A percentile compares a stretch with the other conserved stretches of the same genome.
These are phyloP conservation scores for Kwoniella dejecticola DNA, from an alignment of 768 basidiomycete species.

Conservation along the genomic window DNA sequence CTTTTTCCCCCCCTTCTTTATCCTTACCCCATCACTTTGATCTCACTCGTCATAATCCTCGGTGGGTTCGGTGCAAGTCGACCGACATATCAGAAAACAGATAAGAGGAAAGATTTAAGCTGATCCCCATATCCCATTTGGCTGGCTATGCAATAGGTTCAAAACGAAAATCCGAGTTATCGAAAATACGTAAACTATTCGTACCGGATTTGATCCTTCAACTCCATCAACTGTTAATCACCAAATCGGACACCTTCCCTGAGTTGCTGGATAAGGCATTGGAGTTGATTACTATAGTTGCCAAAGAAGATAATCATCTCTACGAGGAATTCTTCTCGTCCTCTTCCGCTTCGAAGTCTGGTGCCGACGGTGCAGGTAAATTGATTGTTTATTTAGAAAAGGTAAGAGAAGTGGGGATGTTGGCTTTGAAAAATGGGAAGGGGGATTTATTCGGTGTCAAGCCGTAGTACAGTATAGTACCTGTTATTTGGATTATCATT, in stretches of 20 bases:
- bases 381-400: slow-evolving; percentile 74
- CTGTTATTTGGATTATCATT: not conserved
- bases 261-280: slow-evolving; percentile 71
- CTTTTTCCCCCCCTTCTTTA: not conserved
- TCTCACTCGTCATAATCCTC: too few species aligned
- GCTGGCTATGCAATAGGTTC: too few species aligned
- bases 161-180: slow-evolving; percentile 67
- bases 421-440: slow-evolving; percentile 61
- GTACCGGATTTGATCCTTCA: slow-evolving; percentile 86
- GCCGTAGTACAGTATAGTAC: slow-evolving; percentile 2
- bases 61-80: too few species aligned
- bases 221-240: slow-evolving; percentile 71
- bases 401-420: slow-evolving; percentile 71
- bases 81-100: too few species aligned
- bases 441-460: slow-evolving; percentile 29
- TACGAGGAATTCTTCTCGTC: slow-evolving; percentile 77
- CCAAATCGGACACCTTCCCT: slow-evolving; percentile 67
- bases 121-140: too few species aligned
- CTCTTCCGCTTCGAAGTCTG: too few species aligned
- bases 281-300: slow-evolving; percentile 78
- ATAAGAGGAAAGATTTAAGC: too few species aligned
- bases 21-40: too few species aligned
- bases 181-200: slow-evolving; percentile 82
- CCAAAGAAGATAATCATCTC: slow-evolving; percentile 79
- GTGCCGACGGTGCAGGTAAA: slow-evolving; percentile 61